Percentiles rank a stretch among this genome's conserved stretches.
Evolutionary conservation across 2,329 filamentous ascomycete species (phyloP).

Genomic region (Polychaeton citri): DNA sequence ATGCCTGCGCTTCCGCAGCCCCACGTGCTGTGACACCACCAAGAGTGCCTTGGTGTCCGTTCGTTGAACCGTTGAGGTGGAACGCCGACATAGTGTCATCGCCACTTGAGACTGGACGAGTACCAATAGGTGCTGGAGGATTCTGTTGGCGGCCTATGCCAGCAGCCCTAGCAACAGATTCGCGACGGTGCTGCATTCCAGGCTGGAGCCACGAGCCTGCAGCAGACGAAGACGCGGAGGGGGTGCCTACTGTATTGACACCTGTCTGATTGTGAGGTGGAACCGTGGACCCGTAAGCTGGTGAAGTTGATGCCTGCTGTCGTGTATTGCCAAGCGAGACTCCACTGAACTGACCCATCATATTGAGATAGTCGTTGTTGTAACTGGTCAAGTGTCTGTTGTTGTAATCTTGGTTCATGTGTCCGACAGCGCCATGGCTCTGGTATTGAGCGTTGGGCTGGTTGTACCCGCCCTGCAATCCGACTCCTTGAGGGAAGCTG

Average conservation of each 20-base stretch:
- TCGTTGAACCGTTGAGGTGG: not conserved
- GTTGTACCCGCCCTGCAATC: not conserved
- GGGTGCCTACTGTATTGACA: not conserved
- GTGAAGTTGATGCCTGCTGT: not conserved
- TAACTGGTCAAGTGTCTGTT: not conserved
- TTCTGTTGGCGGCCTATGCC: not conserved
- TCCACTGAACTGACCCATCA: not conserved
- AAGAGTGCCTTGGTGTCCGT: too few species aligned
- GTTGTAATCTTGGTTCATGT: not conserved
- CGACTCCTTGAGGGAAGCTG: conserved; percentile 11
- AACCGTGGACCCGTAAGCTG: not conserved
- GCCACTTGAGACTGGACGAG: not conserved
- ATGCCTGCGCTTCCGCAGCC: too few species aligned
- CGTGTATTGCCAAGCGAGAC: not conserved
- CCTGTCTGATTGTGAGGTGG: not conserved
- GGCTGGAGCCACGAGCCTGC: not conserved
- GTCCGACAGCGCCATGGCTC: not conserved
- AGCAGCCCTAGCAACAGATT: not conserved
- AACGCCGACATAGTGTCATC: not conserved
- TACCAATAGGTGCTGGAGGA: not conserved
- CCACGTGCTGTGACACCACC: too few species aligned
- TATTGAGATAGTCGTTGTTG: not conserved
- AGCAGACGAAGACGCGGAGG: not conserved
- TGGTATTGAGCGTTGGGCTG: not conserved
- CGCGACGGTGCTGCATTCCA: not conserved